Evolutionary conservation across 352 stramenopile genomes (phyloP).

Genomic region (Phytophthora pluvialis): DNA sequence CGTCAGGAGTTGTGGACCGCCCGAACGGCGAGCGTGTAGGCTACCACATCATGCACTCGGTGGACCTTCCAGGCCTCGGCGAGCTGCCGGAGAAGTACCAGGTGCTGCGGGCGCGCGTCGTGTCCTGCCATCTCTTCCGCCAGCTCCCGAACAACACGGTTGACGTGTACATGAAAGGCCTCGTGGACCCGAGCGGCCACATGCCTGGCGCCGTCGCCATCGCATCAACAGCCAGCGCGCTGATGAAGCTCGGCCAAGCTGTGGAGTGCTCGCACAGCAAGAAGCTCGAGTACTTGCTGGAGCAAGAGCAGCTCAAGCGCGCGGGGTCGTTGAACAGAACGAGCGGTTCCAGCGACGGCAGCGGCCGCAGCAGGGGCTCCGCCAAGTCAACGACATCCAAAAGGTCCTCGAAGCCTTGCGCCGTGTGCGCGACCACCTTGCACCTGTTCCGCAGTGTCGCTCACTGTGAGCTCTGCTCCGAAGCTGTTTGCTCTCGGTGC

Average conservation of each 20-base stretch:
- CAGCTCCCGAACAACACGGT: constrained; percentile 41
- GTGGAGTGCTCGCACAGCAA: constrained; percentile 66
- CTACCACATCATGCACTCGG: constrained; percentile 69
- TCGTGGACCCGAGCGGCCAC: constrained; percentile 50
- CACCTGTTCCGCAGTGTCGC: constrained; percentile 38
- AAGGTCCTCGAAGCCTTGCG: constrained; percentile 23
- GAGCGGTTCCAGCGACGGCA: constrained; percentile 24
- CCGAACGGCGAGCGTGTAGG: constrained; percentile 51
- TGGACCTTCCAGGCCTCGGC: constrained; percentile 50
- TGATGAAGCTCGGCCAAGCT: constrained; percentile 42
- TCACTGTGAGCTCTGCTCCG: constrained; percentile 45
- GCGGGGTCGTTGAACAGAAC: constrained; percentile 10
- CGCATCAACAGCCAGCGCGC: constrained; percentile 43
- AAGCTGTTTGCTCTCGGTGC: constrained; percentile 45
- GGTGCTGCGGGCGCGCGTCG: constrained; percentile 52
- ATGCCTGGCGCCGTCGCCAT: constrained; percentile 49
- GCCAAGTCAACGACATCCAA: constrained; percentile 3
- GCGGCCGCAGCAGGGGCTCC: constrained; percentile 9
- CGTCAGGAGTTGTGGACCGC: constrained; percentile 41
- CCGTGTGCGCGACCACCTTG: constrained; percentile 32
- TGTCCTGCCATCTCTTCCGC: constrained; percentile 56
- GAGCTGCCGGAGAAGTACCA: constrained; percentile 61
- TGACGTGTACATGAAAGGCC: constrained; percentile 61
- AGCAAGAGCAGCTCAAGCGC: constrained; percentile 35
- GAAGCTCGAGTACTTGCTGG: constrained; percentile 64